A percentile compares a stretch with the other conserved stretches of the same genome.
Evolutionary conservation across 768 basidiomycete species (phyloP).

Genomic region (Hysterangium stoloniferum): DNA sequence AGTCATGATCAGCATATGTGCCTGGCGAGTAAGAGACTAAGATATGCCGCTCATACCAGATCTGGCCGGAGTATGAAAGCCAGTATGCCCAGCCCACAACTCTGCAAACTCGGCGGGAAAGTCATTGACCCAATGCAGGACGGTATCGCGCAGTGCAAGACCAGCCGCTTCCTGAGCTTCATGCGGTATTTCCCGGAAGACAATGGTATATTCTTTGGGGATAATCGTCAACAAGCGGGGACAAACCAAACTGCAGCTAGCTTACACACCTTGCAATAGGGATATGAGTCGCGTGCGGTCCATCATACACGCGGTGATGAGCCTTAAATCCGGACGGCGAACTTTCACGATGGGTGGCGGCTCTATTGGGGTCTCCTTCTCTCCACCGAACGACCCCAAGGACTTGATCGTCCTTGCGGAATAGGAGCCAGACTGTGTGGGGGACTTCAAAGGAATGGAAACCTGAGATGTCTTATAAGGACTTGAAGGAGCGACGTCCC

Average conservation of each 20-base stretch:
- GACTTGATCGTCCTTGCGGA: too few relatives aligned
- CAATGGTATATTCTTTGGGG: background rate
- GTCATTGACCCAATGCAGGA: background rate
- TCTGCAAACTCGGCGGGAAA: conserved; percentile 1
- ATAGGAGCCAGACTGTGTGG: too few relatives aligned
- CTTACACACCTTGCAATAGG: background rate
- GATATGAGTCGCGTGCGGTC: background rate
- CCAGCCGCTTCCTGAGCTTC: background rate
- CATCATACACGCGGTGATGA: background rate
- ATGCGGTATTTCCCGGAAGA: background rate
- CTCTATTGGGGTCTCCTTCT: background rate
- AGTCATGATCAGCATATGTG: background rate
- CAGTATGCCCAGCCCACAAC: background rate
- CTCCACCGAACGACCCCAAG: background rate
- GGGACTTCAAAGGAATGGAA: too few relatives aligned
- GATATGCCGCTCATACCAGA: background rate
- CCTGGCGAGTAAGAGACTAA: background rate
- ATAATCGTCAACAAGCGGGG: background rate
- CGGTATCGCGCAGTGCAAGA: conserved; percentile 1
- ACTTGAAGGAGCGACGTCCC: too few relatives aligned
- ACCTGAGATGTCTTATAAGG: too few relatives aligned
- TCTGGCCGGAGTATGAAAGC: background rate
- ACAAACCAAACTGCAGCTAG: background rate
- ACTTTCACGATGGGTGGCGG: background rate
- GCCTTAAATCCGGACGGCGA: background rate